Evolutionary conservation across 495 filamentous ascomycete genomes (phyloP).

Genomic region (Cercophora samala): DNA sequence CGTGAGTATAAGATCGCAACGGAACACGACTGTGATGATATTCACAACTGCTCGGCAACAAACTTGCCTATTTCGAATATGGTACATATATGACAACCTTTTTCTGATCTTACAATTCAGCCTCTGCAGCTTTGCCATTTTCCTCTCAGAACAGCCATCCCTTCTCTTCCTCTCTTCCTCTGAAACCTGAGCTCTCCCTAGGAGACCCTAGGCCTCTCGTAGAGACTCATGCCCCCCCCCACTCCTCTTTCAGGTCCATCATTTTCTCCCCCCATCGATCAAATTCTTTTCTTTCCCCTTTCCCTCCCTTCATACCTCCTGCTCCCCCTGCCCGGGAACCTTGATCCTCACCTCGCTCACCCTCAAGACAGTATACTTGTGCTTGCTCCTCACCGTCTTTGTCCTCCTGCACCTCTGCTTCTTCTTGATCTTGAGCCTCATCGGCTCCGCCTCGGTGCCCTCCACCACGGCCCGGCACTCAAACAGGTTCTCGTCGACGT

Average conservation of each 20-base stretch:
- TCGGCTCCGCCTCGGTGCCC: constrained; percentile 81
- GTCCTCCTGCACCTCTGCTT: constrained; percentile 78
- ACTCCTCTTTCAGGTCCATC: too few species aligned
- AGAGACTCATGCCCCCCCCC: too few species aligned
- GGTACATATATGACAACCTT: not conserved
- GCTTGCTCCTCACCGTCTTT: constrained; percentile 76
- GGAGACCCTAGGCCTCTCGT: too few species aligned
- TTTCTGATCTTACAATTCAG: constrained; percentile 1
- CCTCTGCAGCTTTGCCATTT: too few species aligned
- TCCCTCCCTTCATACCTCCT: not conserved
- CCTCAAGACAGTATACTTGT: constrained; percentile 78
- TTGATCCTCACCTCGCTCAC: constrained; percentile 73
- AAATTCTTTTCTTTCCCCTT: constrained; percentile 2
- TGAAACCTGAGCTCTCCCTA: too few species aligned
- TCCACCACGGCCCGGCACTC: constrained; percentile 83
- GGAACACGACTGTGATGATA: not conserved
- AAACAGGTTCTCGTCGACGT: constrained; percentile 76
- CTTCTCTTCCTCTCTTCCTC: too few species aligned
- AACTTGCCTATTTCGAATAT: not conserved
- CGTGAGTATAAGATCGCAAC: not conserved
- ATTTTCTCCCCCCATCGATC: not conserved
- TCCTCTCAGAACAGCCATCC: too few species aligned
- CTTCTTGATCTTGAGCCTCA: constrained; percentile 87
- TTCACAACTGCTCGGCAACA: not conserved
- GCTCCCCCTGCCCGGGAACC: not conserved